Conservation (phyloP, 1,284 basidiomycete genomes). For the Leucoagaricus sp. region DNA sequence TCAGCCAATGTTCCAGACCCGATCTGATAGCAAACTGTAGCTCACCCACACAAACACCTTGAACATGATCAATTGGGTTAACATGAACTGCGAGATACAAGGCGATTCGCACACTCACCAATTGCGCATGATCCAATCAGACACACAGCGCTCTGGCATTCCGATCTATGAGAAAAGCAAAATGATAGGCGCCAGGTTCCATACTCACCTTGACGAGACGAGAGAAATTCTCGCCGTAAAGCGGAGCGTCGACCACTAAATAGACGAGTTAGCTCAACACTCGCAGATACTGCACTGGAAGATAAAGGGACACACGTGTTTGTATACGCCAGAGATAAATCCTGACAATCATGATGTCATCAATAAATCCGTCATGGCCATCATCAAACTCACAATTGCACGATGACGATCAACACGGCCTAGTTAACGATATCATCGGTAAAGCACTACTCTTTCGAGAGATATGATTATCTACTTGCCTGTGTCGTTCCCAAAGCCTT, state of each 20-base stretch:
- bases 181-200: not conserved
- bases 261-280: too few relatives aligned
- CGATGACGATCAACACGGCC: not conserved
- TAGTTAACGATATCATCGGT: not conserved
- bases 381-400: not conserved
- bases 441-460: too few relatives aligned
- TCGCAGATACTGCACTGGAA: not conserved
- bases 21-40: not conserved
- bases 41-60: not conserved
- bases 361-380: not conserved
- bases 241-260: not conserved
- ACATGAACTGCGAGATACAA: not conserved
- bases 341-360: not conserved
- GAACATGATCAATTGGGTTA: not conserved
- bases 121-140: not conserved
- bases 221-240: not conserved
- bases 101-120: not conserved
- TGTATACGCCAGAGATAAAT: conserved; percentile 1
- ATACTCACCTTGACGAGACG: not conserved
- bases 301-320: not conserved
- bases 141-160: too few relatives aligned
- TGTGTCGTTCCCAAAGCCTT: conserved; percentile 1
- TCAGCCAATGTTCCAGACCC: not conserved
- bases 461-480: not conserved
- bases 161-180: not conserved